phyloP scores from a whole-genome alignment of 257 asterid species.

The Ballota nigra region DNA sequence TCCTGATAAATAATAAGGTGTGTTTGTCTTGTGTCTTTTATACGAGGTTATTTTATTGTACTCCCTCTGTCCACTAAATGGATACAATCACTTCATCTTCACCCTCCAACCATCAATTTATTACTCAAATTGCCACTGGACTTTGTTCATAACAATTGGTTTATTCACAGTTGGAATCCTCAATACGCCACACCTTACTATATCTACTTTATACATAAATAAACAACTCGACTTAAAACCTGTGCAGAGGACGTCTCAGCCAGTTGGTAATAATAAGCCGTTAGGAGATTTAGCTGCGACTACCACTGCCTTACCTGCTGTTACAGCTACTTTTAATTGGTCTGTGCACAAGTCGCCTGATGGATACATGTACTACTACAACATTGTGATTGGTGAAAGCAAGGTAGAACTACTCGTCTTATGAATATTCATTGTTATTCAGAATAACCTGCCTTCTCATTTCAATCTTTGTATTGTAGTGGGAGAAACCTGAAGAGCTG shows the following conservation, averaged over 20 bases:
- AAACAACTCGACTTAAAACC: no score
- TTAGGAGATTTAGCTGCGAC: constrained; percentile 44
- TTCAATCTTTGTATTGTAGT: constrained; percentile 36
- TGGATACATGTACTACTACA: constrained; percentile 89
- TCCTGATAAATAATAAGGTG: no score
- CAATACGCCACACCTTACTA: no score
- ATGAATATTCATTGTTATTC: background rate
- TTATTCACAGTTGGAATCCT: no score
- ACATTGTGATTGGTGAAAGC: constrained; percentile 89
- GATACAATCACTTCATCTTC: no score
- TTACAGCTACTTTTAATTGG: constrained; percentile 60
- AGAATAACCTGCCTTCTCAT: no score
- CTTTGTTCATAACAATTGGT: no score
- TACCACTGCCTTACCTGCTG: constrained; percentile 31
- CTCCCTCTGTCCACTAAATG: background rate
- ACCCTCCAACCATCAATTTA: no score
- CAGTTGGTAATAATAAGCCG: constrained; percentile 36
- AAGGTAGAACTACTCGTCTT: constrained; percentile 46
- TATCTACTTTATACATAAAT: no score
- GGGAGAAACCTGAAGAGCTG: constrained; percentile 96
- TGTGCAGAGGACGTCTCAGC: constrained; percentile 27
- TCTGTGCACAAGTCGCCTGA: constrained; percentile 92
- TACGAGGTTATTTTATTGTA: background rate
- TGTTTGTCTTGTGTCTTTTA: background rate
- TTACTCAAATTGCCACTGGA: no score